Conservation (phyloP, 1,284 basidiomycete genomes). For the Marasmius sp. region DNA sequence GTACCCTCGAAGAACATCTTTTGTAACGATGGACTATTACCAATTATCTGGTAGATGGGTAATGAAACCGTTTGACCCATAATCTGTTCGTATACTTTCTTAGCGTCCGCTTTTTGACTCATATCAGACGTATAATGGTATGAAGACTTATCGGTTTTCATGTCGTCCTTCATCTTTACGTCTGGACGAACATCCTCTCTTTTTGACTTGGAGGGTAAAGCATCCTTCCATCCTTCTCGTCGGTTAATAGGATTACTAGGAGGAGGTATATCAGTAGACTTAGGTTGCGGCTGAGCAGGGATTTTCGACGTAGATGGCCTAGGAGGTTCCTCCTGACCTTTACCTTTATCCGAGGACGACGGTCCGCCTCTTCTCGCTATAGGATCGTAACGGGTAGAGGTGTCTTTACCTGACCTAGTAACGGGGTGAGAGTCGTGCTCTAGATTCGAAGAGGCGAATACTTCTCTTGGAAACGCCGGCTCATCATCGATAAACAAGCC, state of each 20-base stretch:
- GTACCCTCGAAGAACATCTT: background rate
- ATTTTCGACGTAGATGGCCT: background rate
- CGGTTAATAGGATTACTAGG: slow-evolving; percentile 1
- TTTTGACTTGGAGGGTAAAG: background rate
- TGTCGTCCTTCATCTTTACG: slow-evolving; percentile 3
- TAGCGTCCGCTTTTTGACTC: background rate
- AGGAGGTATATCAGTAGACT: background rate
- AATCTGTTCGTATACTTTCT: background rate
- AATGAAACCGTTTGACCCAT: background rate
- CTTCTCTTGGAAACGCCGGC: background rate
- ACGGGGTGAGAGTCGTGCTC: background rate
- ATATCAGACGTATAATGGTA: slow-evolving; percentile 9
- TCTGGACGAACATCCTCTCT: background rate
- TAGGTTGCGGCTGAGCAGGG: background rate
- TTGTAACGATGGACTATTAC: slow-evolving; percentile 1
- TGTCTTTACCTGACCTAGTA: background rate
- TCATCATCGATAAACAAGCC: background rate
- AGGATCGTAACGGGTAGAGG: background rate
- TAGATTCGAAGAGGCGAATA: no score
- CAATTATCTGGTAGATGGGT: background rate
- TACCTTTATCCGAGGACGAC: background rate
- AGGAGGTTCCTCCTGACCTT: background rate
- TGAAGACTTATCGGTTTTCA: background rate
- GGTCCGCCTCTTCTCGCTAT: background rate
- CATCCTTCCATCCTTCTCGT: slow-evolving; percentile 5